Evolutionary conservation across 306 rosid genomes (phyloP), one percentile per base, ranked within the genome.

Genomic region (Cercis canadensis): DNA sequence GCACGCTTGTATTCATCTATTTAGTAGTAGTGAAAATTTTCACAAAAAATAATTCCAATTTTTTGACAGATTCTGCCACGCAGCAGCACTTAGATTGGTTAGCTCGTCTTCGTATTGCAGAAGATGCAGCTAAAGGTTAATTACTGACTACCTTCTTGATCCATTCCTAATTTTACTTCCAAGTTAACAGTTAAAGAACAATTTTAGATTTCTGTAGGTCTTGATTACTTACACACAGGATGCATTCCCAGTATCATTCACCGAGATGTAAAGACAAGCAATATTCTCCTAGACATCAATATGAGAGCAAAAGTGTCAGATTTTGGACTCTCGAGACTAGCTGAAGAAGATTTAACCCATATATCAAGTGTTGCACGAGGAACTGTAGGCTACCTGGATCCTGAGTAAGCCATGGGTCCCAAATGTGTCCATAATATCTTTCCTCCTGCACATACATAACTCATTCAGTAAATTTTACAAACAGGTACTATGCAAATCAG

Each of bases 231-330:
- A 7, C 99, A 94, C 82, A 91, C 99, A 11, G 92, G 99, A 74
- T 94, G 99, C 87, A 94, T 84, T 78, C 99, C 99, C 6, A 91
- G 99, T 40, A 94, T 94, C 83, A 94, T 94, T 74, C 97, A 91
- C 82, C 85, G 96, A 19, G 96, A 94, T 5, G 97, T 94, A 18
- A 94, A 94, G 79, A 94, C 97, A 19, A 94, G 92, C 89, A 94
- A 94, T 67, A 94, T 91, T 72, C 96, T 94, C 62, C 78, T 94
- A 13, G 97, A 94, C 84, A 91, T 86, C 81, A 94, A 94, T 54
- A 89, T 91, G 97, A 89, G 97, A 84, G 99, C 96, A 39, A 94
- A 94, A 75, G 99, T 94, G 9, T 94, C 97, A 8, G 97, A 94
- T 19, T 94, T 94, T 75, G 99, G 97, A 74, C 88, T 94, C 67